phyloP scores from a whole-genome alignment of 495 filamentous ascomycete genomes.

The Rostrohypoxylon terebratum region DNA sequence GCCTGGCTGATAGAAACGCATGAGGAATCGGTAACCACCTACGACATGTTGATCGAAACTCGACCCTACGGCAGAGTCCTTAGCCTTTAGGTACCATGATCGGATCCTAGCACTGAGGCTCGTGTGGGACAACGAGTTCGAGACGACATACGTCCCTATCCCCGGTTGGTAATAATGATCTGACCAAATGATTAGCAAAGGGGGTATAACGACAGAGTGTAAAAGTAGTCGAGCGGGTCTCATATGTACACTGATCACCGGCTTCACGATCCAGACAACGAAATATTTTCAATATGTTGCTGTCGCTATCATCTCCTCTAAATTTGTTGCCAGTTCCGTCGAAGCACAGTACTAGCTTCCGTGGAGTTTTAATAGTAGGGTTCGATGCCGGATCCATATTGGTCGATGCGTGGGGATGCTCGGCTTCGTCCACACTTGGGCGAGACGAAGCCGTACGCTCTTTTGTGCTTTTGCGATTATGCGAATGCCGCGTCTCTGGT shows the following conservation, averaged over 20 bases:
- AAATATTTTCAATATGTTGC: conserved; percentile 91
- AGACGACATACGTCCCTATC: conserved; percentile 86
- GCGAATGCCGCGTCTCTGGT: neutral
- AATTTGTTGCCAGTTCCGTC: conserved; percentile 94
- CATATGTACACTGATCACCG: conserved; percentile 61
- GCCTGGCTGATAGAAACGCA: conserved; percentile 84
- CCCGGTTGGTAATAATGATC: conserved; percentile 82
- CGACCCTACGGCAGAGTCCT: conserved; percentile 85
- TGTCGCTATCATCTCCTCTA: conserved; percentile 80
- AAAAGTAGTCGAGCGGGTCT: neutral
- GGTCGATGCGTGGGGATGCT: neutral
- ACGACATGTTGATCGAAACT: conserved; percentile 88
- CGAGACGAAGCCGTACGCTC: conserved; percentile 19
- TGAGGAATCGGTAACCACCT: conserved; percentile 87
- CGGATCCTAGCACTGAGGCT: conserved; percentile 71
- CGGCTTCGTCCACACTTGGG: neutral
- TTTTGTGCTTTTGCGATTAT: conserved; percentile 22
- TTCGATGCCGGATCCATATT: conserved; percentile 33
- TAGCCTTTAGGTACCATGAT: conserved; percentile 83
- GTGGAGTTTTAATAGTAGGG: conserved; percentile 33
- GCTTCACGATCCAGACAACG: conserved; percentile 69
- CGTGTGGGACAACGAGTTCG: conserved; percentile 74
- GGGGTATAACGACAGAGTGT: neutral
- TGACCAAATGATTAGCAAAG: conserved; percentile 40
- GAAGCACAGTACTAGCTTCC: conserved; percentile 81